Evolutionary conservation across 2,329 filamentous ascomycete genomes (phyloP).

Genomic region (Claviceps quebecensis): DNA sequence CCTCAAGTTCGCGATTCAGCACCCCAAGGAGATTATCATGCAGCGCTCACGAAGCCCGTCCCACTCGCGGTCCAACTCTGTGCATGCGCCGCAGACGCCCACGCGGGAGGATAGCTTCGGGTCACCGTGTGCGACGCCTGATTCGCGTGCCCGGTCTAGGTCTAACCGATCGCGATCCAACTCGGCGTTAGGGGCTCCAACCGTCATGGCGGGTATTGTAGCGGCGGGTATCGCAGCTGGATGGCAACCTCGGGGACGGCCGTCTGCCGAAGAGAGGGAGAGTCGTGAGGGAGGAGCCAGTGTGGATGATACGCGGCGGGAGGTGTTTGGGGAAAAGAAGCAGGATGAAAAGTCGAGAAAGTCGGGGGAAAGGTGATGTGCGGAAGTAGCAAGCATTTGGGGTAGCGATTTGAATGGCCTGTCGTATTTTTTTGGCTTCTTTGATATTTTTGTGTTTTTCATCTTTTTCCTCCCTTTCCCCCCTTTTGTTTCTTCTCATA

Average conservation of each 20-base stretch:
- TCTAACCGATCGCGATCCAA: slow-evolving; percentile 53
- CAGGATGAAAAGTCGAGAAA: slow-evolving; percentile 12
- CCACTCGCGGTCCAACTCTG: slow-evolving; percentile 49
- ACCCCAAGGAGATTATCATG: slow-evolving; percentile 58
- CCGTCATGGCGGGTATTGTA: slow-evolving; percentile 73
- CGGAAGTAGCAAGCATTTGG: too few relatives aligned
- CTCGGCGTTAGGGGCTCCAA: slow-evolving; percentile 59
- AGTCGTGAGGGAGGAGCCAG: slow-evolving; percentile 7
- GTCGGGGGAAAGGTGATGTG: slow-evolving; percentile 10
- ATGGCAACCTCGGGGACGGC: slow-evolving; percentile 57
- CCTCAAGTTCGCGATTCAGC: slow-evolving; percentile 62
- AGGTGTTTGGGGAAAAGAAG: slow-evolving; percentile 4
- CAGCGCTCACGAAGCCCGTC: slow-evolving; percentile 49
- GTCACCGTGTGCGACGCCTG: slow-evolving; percentile 38
- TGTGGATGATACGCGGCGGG: slow-evolving; percentile 7
- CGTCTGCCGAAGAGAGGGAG: slow-evolving; percentile 15
- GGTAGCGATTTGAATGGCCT: too few relatives aligned
- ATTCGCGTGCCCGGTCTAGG: slow-evolving; percentile 50
- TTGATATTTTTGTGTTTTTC: neutral
- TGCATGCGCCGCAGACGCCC: slow-evolving; percentile 47
- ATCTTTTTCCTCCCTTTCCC: neutral
- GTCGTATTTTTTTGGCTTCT: too few relatives aligned
- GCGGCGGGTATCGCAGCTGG: slow-evolving; percentile 62
- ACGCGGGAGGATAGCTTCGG: slow-evolving; percentile 39
- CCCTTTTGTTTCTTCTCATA: too few relatives aligned